These are phyloP conservation scores for Magnaporthiopsis rhizophila DNA, from an alignment of 2,329 filamentous ascomycete species.

Conservation along the genomic window DNA sequence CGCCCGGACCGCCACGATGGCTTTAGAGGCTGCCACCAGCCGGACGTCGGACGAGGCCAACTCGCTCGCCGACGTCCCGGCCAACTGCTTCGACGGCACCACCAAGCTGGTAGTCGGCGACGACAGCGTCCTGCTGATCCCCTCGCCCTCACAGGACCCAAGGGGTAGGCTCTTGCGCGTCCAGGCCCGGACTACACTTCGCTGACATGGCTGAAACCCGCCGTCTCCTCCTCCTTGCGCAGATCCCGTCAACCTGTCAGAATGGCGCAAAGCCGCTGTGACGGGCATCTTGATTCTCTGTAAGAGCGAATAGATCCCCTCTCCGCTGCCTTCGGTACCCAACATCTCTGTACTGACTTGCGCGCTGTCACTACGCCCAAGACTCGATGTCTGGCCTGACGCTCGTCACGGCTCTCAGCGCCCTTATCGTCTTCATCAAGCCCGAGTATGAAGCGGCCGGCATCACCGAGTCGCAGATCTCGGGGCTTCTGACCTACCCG, in stretches of 20 bases:
- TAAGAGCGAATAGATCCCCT: slow-evolving; percentile 8
- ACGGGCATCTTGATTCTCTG: slow-evolving; percentile 21
- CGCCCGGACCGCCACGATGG: neutral
- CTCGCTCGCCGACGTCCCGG: no score
- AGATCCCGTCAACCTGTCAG: slow-evolving; percentile 24
- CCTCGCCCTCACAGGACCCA: neutral
- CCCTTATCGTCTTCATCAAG: slow-evolving; percentile 19
- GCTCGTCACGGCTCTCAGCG: slow-evolving; percentile 12
- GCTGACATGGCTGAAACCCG: neutral
- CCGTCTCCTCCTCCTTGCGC: neutral
- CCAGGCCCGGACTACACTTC: no score
- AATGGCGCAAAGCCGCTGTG: slow-evolving; percentile 23
- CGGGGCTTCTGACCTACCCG: slow-evolving; percentile 25
- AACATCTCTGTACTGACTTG: slow-evolving; percentile 1
- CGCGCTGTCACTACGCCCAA: neutral
- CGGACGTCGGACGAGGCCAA: neutral
- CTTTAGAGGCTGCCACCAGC: no score
- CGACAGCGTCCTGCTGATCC: slow-evolving; percentile 2
- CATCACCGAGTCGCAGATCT: slow-evolving; percentile 3
- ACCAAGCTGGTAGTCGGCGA: slow-evolving; percentile 1
- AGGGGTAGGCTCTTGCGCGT: neutral
- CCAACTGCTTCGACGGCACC: neutral
- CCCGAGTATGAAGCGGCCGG: slow-evolving; percentile 19
- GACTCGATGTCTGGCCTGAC: slow-evolving; percentile 2
- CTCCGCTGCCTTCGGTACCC: neutral